Evolutionary conservation across 2,329 filamentous ascomycete species (phyloP).

Genomic region (Fusarium vanettenii): DNA sequence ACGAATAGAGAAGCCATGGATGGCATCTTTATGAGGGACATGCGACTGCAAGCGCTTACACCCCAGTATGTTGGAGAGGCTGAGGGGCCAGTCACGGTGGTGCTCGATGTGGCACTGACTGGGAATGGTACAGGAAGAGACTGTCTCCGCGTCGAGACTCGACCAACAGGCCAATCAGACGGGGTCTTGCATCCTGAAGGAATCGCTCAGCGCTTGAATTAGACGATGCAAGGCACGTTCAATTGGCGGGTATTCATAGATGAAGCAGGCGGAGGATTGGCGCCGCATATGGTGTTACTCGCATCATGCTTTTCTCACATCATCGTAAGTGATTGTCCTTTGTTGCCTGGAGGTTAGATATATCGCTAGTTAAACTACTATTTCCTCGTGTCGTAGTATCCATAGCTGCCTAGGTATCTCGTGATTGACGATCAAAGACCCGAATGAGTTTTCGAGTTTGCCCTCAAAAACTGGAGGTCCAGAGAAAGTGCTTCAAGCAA

Average conservation of each 20-base stretch:
- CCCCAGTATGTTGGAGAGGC: background rate
- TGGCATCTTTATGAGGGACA: constrained; percentile 14
- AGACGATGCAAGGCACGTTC: background rate
- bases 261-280: constrained; percentile 17
- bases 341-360: background rate
- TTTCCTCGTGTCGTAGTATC: background rate
- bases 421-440: background rate
- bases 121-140: background rate
- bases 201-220: constrained; percentile 5
- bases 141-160: background rate
- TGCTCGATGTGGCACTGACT: background rate
- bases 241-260: constrained; percentile 32
- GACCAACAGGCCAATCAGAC: background rate
- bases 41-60: constrained; percentile 1
- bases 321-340: background rate
- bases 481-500: background rate
- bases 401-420: background rate
- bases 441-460: background rate
- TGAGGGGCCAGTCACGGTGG: background rate
- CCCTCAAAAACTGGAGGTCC: background rate
- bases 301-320: background rate
- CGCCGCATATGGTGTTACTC: background rate
- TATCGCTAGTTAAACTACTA: background rate
- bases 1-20: background rate
- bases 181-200: constrained; percentile 5